phyloP scores from a whole-genome alignment of 2,329 filamentous ascomycete genomes.

The Colletotrichum gloeosporioides region DNA sequence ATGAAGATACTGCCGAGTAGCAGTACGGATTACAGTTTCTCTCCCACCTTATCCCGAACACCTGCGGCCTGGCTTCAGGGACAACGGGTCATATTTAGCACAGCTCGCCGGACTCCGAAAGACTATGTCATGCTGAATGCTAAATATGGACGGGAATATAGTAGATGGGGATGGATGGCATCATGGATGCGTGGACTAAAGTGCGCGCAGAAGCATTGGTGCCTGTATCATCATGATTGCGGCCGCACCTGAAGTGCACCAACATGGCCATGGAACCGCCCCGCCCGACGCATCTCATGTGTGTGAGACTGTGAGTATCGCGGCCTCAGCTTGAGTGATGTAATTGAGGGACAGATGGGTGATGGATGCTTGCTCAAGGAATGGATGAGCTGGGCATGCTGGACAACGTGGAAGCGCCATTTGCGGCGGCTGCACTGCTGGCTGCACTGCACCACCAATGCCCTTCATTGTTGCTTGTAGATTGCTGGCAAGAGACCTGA shows the following conservation, averaged over 20 bases:
- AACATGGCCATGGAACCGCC: not conserved
- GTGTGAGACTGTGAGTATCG: not conserved
- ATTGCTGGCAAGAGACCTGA: slow-evolving; percentile 15
- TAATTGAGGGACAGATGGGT: not conserved
- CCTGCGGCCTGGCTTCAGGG: not conserved
- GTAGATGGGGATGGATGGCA: not conserved
- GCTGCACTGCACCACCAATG: not conserved
- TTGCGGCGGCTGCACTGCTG: not conserved
- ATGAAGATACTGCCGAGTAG: not conserved
- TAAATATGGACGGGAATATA: slow-evolving; percentile 2
- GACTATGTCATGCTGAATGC: slow-evolving; percentile 2
- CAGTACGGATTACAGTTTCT: not conserved
- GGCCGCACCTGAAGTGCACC: not conserved
- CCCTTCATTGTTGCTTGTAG: slow-evolving; percentile 15
- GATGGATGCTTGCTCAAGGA: not conserved
- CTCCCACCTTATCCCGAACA: not conserved
- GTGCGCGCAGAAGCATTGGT: not conserved
- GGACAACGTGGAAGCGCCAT: not conserved
- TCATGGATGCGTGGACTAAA: not conserved
- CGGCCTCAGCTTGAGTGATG: slow-evolving; percentile 3
- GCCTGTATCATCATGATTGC: slow-evolving; percentile 9
- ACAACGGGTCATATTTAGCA: not conserved
- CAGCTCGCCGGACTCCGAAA: slow-evolving; percentile 7
- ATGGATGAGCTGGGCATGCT: not conserved
- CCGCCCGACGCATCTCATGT: not conserved